Base-by-base conservation (phyloP, 306 rosid species). In the Begonia fuchsioides region DNA sequence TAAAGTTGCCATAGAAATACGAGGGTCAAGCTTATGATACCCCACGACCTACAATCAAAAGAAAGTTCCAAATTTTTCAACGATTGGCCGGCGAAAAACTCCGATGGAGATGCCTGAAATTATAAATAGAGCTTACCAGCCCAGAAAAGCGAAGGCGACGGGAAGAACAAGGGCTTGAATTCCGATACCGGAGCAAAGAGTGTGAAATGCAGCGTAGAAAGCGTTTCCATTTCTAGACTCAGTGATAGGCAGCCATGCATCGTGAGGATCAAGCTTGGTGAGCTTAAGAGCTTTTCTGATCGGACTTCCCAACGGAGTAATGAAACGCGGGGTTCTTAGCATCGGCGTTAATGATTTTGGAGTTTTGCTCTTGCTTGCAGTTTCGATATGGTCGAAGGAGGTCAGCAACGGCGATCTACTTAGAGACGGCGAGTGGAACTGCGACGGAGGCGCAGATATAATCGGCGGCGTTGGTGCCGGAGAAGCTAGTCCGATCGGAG, bases 211-310 rank as follows among this genome's bases (percentile, higher is more conserved):
- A 48, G 78, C 78, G 16, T 63, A 72, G 61, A 46, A 67, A n/a
- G 54, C 16, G 43, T 72, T 72, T 2, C 78, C 78, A 48, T 67
- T 67, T 56, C 73, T 63, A 8, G 78, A 72, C 58, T 72, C 78
- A 5, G 74, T 72, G 50, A 72, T 67, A 8, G 78, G 78, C 12
- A 72, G 74, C 78, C 78, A 72, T 13, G 70, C 70, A 51, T 72
- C 78, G 8, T 60, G 15, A 1, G 54, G 55, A 40, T 58, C 63
- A 15, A 58, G 49, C 41, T 38, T 43, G 0, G 62, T 63, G 3
- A 63, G 57, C 8, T 50, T 18, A 19, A 50, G 47, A 38, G 56
- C 57, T 39, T 47, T 50, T 46, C 57, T 43, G 13, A 63, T 48
- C 16, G 68, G 68, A 16, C 52, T 63, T 41, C 39, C 61, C 20